Base-by-base conservation (phyloP, 441 rosid genomes). In the Cnidoscolus chayamansa region DNA sequence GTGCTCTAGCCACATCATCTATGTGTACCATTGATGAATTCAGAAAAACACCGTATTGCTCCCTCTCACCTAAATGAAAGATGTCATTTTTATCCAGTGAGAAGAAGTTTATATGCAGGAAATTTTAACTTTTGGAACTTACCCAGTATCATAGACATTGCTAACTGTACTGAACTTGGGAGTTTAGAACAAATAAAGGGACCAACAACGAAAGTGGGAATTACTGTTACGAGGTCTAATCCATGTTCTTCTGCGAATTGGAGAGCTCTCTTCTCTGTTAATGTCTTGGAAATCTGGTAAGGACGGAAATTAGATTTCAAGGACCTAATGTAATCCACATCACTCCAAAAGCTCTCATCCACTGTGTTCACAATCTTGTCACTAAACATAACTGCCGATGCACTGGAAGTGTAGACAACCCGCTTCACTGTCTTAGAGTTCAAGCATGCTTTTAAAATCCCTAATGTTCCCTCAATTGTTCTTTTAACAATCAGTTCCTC, bases 321-420 rank as follows among this genome's bases (percentile, higher is more conserved):
- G 25, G 68, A n/a, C 55, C 61, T 72, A 1, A 73, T 8, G 20
- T 15, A 80, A 35, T 80, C 81, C 17, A 76, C 60, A 9, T 84
- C 77, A 12, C 73, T 86, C 86, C 86, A 82, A 12, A 5, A 71
- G 31, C 76, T 77, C 75, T 86, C 88, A 68, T 85, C 88, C 79
- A 76, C 37, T 10, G 25, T 15, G 3, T 78, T 78, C 31, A 13
- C 67, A 0, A 35, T 64, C 1, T 63, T 63, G 3, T 40, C 59
- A 11, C 48, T 76, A 9, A 53, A 7, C 0, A 0, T 0, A 5
- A 80, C 72, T 0, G 86, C 53, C 0, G 81, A 47, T 15, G 68
- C 31, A 68, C 86, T 78, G 0, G 86, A 83, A 48, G 85, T 84
- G 77, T 84, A 86, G 19, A 82, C 82, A 19, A 84, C 84, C 59